A percentile compares a stretch with the other conserved stretches of the same genome.
These are phyloP conservation scores for Omphalotus olearius DNA, from an alignment of 1,284 basidiomycete species.

Conservation along the genomic window DNA sequence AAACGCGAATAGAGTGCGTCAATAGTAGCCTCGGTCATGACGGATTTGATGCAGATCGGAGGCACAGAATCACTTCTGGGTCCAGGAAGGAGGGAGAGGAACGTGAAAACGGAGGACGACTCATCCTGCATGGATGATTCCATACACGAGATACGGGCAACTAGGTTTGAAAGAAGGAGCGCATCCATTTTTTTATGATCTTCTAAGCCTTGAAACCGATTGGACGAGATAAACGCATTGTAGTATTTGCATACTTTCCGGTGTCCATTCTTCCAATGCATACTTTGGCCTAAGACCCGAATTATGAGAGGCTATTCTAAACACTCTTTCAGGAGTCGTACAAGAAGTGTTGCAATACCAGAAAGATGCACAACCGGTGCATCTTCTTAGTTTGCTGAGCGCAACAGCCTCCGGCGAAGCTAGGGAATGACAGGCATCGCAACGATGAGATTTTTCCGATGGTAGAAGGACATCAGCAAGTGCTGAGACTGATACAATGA, in stretches of 20 bases:
- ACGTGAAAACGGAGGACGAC: slow-evolving; percentile 28
- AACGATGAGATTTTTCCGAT: slow-evolving; percentile 54
- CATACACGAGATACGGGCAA: slow-evolving; percentile 35
- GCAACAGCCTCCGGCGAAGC: slow-evolving; percentile 18
- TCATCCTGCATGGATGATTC: slow-evolving; percentile 21
- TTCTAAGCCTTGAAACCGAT: slow-evolving; percentile 42
- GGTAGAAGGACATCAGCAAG: slow-evolving; percentile 48
- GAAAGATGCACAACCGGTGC: slow-evolving; percentile 60
- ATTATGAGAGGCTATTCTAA: slow-evolving; percentile 5
- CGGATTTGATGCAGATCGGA: slow-evolving; percentile 27
- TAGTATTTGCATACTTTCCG: slow-evolving; percentile 59
- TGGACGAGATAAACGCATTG: slow-evolving; percentile 40
- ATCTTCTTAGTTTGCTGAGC: slow-evolving; percentile 33
- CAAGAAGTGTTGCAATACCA: slow-evolving; percentile 67
- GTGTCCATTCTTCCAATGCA: slow-evolving; percentile 62
- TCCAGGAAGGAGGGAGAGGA: slow-evolving; percentile 51
- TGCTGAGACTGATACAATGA: slow-evolving; percentile 40
- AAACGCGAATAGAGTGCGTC: slow-evolving; percentile 50
- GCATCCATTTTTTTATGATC: slow-evolving; percentile 55
- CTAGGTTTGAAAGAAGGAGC: slow-evolving; percentile 57
- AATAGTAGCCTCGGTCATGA: slow-evolving; percentile 24
- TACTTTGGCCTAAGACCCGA: slow-evolving; percentile 49
- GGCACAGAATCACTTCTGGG: slow-evolving; percentile 27
- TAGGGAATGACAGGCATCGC: slow-evolving; percentile 53
- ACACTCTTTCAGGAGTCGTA: slow-evolving; percentile 27